Evolutionary conservation across 176 grass and related monocot species (phyloP), one percentile per base, ranked within the genome.

Genomic region (Ampelocalamus luodianensis): DNA sequence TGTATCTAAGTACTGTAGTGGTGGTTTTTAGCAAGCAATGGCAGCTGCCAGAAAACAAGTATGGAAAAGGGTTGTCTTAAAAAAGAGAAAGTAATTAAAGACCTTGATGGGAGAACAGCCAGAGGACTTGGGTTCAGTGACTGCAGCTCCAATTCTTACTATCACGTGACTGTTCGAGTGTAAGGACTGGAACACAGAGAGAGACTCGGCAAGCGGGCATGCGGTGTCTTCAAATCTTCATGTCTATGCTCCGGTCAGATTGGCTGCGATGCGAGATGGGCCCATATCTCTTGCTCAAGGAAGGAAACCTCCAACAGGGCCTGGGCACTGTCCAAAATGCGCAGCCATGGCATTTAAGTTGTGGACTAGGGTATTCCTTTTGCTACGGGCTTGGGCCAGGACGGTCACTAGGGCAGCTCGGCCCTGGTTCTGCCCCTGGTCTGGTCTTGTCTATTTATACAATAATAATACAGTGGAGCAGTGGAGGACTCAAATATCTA

Each of bases 401-500:
- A 49, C 26, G 45, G 18, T 65, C 44, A 51, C 77, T 37, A n/a
- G 64, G 62, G 44, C 26, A 8, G 1, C 44, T 51, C 15, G 16
- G 8, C 26, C 27, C 5, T 50, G 45, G 24, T 48, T 72, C 45
- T 65, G 26, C 23, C 61, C 43, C 61, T 66, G 1, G 9, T 82
- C 62, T 51, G 0, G 15, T 71, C 66, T 60, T 60, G 15, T 68
- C 34, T 55, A 37, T 81, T 39, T 51, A n/a, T 39, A 68, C 5
- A 51, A 15, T n/a, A 69, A 53, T 65, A 26, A 16, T 24, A 6
- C 64, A 55, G 32, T 81, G 64, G 79, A 53, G 79, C 11, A 56
- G 9, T 80, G 78, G 78, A 27, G 12, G 55, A 43, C 75, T 80
- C 6, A 50, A 27, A 80, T 37, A 53, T 68, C 10, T 50, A 14